Evolutionary conservation across 2,329 filamentous ascomycete species (phyloP), one percentile per base, ranked within the genome.

Genomic region (Aspergillus viridinutans): DNA sequence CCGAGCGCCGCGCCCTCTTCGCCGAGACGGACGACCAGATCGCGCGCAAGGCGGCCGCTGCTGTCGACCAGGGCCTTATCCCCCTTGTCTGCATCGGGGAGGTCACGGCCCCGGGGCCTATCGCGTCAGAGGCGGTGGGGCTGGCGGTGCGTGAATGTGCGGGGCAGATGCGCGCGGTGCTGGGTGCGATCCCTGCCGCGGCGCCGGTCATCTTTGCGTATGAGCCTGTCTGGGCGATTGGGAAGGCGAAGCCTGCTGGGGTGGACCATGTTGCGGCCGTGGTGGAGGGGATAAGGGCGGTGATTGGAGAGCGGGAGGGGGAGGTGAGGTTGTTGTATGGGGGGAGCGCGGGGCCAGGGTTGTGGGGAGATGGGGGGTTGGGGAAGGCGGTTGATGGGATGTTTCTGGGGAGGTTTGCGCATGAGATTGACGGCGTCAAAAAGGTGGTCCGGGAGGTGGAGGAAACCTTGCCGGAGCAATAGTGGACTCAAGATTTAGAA

Each of bases 171-270:
- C 78, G 80, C 42, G 78, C 84, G 1, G 85, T 90, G 2, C 70
- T 94, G 52, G 76, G 76, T 1, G 82, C 79, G 0, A 76, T 93
- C 7, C 81, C 85, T 0, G 77, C 78, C 10, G 79, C 84, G 17
- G 83, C 85, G 0, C 87, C 91, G 50, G 81, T 94, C 4, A 83
- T 93, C 6, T 81, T 95, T 56, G 90, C 90, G 0, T 95, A 95
- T 69, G 90, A 95, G 77, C 90, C 90, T 7, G 90, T 94, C 1
- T 95, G 90, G 90, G 90, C 90, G 0, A 95, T 94, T 72, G 90
- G 90, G 0, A 86, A 90, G 9, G 78, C 82, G 1, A 78, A 87
- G 66, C 90, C 90, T 2, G 90, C 90, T 0, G 81, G 81, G 7
- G 83, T 86, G 20, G 85, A 87, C 59, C 87, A 95, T 69, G 88